These are phyloP conservation scores for Lepidium aucheri DNA, from an alignment of 345 rosid genomes.

Conservation along the genomic window DNA sequence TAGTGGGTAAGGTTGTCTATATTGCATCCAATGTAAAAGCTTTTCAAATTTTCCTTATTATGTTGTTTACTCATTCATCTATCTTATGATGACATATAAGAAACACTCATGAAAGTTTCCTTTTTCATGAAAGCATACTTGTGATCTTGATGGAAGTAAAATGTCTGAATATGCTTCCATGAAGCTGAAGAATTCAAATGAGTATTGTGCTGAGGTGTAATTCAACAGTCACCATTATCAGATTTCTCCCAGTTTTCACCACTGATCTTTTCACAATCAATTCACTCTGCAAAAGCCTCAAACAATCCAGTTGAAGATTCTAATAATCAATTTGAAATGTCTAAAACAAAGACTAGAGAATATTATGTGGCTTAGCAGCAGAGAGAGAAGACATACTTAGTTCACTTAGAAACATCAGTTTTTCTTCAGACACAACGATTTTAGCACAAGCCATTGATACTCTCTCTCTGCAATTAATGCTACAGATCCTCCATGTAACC, in stretches of 20 bases:
- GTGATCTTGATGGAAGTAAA: too few relatives aligned
- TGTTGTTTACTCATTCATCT: too few relatives aligned
- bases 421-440: constrained; percentile 49
- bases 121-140: too few relatives aligned
- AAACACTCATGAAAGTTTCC: too few relatives aligned
- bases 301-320: background rate
- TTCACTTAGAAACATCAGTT: constrained; percentile 57
- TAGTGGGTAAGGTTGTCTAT: too few relatives aligned
- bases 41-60: too few relatives aligned
- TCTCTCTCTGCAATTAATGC: constrained; percentile 66
- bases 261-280: constrained; percentile 49
- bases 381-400: constrained; percentile 59
- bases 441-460: constrained; percentile 56
- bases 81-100: too few relatives aligned
- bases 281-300: constrained; percentile 33
- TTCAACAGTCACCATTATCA: constrained; percentile 46
- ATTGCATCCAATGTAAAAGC: too few relatives aligned
- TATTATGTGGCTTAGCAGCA: constrained; percentile 26
- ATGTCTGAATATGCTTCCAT: too few relatives aligned
- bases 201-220: too few relatives aligned
- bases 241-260: constrained; percentile 65
- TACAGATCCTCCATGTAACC: constrained; percentile 62
- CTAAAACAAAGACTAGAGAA: background rate
- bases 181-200: too few relatives aligned
- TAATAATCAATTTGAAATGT: background rate